A percentile compares a stretch with the other conserved stretches of the same genome.
These are phyloP conservation scores for Metschnikowia similis DNA, from an alignment of 805 yeast genomes.

Conservation along the genomic window DNA sequence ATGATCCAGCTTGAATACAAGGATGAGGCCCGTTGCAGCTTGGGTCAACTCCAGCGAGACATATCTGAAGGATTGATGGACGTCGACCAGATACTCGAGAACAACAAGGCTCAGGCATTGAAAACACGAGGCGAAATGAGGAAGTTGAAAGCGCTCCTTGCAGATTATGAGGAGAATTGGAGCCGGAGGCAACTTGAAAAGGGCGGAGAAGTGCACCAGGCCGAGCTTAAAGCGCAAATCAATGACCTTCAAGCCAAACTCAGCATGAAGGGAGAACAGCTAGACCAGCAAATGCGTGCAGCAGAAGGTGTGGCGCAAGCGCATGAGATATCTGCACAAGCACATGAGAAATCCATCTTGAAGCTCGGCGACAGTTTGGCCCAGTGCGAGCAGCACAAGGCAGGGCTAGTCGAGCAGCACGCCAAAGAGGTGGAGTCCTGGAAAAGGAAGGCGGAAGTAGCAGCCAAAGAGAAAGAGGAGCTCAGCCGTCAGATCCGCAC, in stretches of 20 bases:
- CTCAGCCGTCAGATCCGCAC: slow-evolving; percentile 2
- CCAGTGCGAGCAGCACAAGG: slow-evolving; percentile 3
- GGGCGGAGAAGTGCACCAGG: not conserved
- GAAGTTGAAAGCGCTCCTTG: not conserved
- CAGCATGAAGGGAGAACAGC: not conserved
- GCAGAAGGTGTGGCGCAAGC: not conserved
- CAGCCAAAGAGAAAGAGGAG: slow-evolving; percentile 5
- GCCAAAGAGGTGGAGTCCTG: not conserved
- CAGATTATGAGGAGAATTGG: not conserved
- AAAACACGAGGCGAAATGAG: not conserved
- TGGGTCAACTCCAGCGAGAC: slow-evolving; percentile 5
- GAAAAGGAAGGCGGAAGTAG: not conserved
- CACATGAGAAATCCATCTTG: not conserved
- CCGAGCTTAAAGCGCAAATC: not conserved
- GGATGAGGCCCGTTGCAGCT: not conserved
- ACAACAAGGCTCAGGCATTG: not conserved
- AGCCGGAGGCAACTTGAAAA: not conserved
- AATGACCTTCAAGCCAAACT: not conserved
- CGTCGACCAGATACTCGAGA: slow-evolving; percentile 2
- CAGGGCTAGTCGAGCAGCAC: not conserved
- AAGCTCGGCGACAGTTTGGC: not conserved
- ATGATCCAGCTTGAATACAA: slow-evolving; percentile 3
- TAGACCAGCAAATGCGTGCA: not conserved
- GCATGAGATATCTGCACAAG: not conserved
- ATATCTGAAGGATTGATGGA: slow-evolving; percentile 7